Conservation (phyloP, 2,329 filamentous ascomycete genomes). For the Didymella sp. region DNA sequence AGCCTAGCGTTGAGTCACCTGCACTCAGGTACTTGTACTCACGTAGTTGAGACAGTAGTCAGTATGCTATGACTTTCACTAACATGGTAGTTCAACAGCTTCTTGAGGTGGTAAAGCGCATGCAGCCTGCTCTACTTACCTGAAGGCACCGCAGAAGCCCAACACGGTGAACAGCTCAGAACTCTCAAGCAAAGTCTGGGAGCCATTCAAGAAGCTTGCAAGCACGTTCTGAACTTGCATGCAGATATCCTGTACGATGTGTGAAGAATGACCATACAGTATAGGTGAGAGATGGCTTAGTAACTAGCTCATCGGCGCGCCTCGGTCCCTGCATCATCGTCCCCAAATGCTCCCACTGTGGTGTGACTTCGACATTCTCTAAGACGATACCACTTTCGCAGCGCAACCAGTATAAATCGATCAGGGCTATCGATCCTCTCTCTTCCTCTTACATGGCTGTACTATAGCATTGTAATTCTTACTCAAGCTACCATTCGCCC, state of each 20-base stretch:
- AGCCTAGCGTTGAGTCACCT: slow-evolving; percentile 29
- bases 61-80: neutral
- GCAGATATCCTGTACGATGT: neutral
- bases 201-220: neutral
- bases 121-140: neutral
- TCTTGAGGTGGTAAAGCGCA: neutral
- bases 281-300: slow-evolving; percentile 5
- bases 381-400: slow-evolving; percentile 11
- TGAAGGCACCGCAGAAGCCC: neutral
- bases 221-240: too few relatives aligned
- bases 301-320: slow-evolving; percentile 7
- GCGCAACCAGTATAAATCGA: slow-evolving; percentile 19
- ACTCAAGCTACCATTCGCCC: slow-evolving; percentile 23
- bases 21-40: slow-evolving; percentile 9
- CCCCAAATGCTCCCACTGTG: slow-evolving; percentile 23
- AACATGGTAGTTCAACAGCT: neutral
- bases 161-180: neutral
- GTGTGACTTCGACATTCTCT: slow-evolving; percentile 38
- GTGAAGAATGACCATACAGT: neutral
- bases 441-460: slow-evolving; percentile 20
- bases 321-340: slow-evolving; percentile 6
- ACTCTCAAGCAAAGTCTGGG: neutral
- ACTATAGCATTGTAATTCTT: slow-evolving; percentile 21
- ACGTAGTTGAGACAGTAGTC: neutral
- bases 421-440: neutral